Evolutionary conservation across 1,139 yeast species (phyloP).

Genomic region (Schwanniomyces etchellsii): DNA sequence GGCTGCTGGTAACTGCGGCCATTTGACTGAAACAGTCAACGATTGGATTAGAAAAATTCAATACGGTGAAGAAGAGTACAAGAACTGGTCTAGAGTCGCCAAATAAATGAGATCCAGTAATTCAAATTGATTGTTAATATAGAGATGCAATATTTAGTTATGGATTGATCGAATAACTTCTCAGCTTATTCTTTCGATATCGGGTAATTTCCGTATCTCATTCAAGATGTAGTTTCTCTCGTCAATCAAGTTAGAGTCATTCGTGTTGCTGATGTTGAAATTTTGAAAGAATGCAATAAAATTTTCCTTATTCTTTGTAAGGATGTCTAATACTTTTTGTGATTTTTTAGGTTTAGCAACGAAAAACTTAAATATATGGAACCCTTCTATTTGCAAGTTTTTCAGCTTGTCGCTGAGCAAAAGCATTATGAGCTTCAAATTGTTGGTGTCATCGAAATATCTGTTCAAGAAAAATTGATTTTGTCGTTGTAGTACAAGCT

Average conservation of each 20-base stretch:
- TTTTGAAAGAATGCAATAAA: constrained; percentile 63
- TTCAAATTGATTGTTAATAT: too few species aligned
- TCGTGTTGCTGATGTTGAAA: constrained; percentile 59
- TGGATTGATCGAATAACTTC: too few species aligned
- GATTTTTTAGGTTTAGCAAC: constrained; percentile 92
- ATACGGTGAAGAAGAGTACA: constrained; percentile 75
- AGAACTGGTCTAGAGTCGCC: constrained; percentile 52
- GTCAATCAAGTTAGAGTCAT: constrained; percentile 65
- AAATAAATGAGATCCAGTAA: constrained; percentile 7
- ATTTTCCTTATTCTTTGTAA: constrained; percentile 76
- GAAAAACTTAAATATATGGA: constrained; percentile 87
- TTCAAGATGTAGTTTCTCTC: constrained; percentile 78
- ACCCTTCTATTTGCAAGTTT: constrained; percentile 84
- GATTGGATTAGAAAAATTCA: constrained; percentile 86
- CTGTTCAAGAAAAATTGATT: constrained; percentile 69
- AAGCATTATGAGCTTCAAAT: constrained; percentile 80
- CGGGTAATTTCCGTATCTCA: constrained; percentile 68
- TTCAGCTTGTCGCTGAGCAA: constrained; percentile 83
- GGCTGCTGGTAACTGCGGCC: constrained; percentile 77
- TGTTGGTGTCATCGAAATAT: constrained; percentile 77
- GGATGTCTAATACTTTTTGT: constrained; percentile 71
- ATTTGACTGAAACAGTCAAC: constrained; percentile 67
- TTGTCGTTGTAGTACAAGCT: constrained; percentile 67
- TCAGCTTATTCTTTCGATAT: constrained; percentile 17
- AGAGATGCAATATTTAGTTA: too few species aligned